phyloP scores from a whole-genome alignment of 768 basidiomycete species.

The Amanita muscaria region DNA sequence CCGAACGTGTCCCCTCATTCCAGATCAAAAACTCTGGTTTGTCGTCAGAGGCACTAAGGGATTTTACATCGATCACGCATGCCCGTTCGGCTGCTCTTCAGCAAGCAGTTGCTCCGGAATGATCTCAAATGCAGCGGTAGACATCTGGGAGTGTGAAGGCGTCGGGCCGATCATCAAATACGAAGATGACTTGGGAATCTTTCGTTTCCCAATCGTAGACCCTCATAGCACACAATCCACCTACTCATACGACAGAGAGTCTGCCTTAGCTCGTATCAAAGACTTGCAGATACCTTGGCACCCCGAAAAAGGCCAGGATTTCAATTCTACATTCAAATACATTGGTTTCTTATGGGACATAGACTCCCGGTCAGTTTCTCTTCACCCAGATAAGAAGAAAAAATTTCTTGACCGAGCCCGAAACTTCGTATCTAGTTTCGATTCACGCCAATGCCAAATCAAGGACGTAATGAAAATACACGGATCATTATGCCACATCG shows the following conservation, averaged over 20 bases:
- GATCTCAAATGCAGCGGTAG: too few species aligned
- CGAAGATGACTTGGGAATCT: too few species aligned
- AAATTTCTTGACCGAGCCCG: slow-evolving; percentile 21
- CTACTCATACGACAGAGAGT: slow-evolving; percentile 6
- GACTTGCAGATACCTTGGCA: slow-evolving; percentile 15
- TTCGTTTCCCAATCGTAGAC: slow-evolving; percentile 9
- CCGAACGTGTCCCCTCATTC: too few species aligned
- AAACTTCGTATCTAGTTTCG: slow-evolving; percentile 3
- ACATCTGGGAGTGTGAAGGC: slow-evolving; percentile 14
- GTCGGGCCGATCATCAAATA: slow-evolving; percentile 22
- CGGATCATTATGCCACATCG: slow-evolving; percentile 24
- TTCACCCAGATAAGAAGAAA: slow-evolving; percentile 18
- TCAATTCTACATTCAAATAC: slow-evolving; percentile 14
- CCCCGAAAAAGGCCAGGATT: too few species aligned
- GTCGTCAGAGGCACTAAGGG: slow-evolving; percentile 14
- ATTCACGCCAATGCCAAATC: slow-evolving; percentile 2
- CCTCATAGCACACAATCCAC: background rate
- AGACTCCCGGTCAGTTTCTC: slow-evolving; percentile 11
- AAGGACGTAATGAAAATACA: slow-evolving; percentile 15
- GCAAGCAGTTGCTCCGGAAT: slow-evolving; percentile 17
- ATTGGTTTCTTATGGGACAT: slow-evolving; percentile 25
- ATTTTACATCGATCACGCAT: slow-evolving; percentile 19
- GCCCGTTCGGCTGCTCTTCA: too few species aligned
- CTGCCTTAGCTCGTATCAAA: slow-evolving; percentile 6
- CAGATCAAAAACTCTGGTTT: too few species aligned